These are phyloP conservation scores for Scalesia atractyloides DNA, from an alignment of 129 eudicot species.

Conservation along the genomic window DNA sequence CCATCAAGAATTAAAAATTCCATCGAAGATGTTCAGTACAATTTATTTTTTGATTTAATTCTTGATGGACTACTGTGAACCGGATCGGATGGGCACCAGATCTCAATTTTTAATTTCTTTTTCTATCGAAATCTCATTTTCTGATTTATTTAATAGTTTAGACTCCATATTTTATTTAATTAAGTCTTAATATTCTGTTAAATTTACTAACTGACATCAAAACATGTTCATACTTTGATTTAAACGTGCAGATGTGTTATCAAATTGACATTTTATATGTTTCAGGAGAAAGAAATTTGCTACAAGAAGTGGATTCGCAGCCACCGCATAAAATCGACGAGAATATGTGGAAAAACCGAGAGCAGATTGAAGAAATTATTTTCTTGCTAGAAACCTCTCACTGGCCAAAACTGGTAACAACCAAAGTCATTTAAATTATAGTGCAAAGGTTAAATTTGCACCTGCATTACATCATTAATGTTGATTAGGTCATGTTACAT, in stretches of 20 bases:
- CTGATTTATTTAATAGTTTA: no score
- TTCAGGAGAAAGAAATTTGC: slow-evolving; percentile 50
- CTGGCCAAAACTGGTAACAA: slow-evolving; percentile 65
- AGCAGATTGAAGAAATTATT: slow-evolving; percentile 82
- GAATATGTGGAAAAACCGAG: slow-evolving; percentile 91
- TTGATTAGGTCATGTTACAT: slow-evolving; percentile 7
- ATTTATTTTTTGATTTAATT: no score
- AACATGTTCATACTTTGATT: no score
- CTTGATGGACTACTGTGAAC: no score
- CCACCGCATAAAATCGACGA: slow-evolving; percentile 93
- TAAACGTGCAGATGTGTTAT: neutral
- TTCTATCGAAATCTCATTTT: no score
- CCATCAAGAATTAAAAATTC: no score
- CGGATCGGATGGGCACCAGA: no score
- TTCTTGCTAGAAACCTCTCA: slow-evolving; percentile 60
- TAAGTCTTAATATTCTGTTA: no score
- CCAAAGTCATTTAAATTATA: neutral
- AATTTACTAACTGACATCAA: no score
- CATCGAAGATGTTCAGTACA: no score
- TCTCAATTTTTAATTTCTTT: no score
- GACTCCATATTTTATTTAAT: no score
- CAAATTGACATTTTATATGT: neutral
- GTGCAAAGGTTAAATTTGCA: neutral
- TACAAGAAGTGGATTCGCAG: slow-evolving; percentile 56
- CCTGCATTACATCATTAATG: neutral